Evolutionary conservation across 108 stramenopile species (phyloP).

Genomic region (Cyclotella baltica): DNA sequence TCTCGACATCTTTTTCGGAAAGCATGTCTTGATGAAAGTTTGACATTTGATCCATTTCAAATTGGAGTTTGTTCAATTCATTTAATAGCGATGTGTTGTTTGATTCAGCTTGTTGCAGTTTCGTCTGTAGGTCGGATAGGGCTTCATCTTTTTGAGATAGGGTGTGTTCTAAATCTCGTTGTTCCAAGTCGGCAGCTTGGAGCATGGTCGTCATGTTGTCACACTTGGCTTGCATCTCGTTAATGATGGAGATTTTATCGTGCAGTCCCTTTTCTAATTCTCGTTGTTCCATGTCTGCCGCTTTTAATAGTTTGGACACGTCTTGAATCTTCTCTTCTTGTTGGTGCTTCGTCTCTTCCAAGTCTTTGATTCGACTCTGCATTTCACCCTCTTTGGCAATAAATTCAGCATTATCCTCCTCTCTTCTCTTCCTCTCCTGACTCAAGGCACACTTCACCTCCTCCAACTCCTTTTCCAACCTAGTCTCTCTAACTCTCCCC

Average conservation of each 20-base stretch:
- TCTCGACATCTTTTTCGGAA: neutral
- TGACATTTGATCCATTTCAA: neutral
- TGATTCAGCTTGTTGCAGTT: neutral
- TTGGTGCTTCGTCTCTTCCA: neutral
- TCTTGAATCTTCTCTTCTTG: neutral
- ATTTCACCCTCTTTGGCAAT: neutral
- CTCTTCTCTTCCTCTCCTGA: neutral
- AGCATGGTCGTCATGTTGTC: no score
- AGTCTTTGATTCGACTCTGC: neutral
- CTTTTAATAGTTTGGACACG: neutral
- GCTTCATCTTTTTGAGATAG: neutral
- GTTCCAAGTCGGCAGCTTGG: neutral
- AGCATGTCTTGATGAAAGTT: neutral
- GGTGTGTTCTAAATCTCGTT: neutral
- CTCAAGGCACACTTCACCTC: neutral
- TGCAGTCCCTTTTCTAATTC: no score
- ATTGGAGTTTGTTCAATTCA: neutral
- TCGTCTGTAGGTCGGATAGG: neutral
- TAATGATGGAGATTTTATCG: no score
- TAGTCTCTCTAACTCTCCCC: neutral
- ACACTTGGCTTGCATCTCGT: no score
- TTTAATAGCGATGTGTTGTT: neutral
- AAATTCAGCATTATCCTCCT: neutral
- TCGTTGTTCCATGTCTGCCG: no score
- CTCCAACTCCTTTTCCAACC: conserved; percentile 18